phyloP scores from a whole-genome alignment of 768 basidiomycete species.

The Kwoniella dendrophila region DNA sequence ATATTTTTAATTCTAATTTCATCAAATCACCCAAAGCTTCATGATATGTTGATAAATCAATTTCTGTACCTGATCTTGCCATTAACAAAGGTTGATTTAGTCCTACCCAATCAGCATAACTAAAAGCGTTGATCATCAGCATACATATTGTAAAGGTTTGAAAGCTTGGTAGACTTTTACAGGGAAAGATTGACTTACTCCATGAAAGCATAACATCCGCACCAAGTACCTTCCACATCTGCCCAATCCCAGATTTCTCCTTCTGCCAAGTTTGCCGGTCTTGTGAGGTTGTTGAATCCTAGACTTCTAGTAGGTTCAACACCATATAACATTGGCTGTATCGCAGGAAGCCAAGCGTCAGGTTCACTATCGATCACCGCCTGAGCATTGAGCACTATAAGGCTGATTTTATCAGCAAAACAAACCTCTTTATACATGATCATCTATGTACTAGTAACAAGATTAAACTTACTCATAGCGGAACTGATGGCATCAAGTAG shows the following conservation, averaged over 20 bases:
- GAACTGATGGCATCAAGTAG: constrained; percentile 46
- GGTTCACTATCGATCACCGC: constrained; percentile 37
- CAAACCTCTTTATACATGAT: neutral
- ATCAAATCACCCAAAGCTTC: constrained; percentile 50
- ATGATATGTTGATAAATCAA: constrained; percentile 41
- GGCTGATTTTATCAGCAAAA: no score
- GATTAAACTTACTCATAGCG: constrained; percentile 46
- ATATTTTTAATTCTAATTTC: constrained; percentile 35
- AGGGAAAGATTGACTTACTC: constrained; percentile 40
- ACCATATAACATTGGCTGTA: constrained; percentile 40
- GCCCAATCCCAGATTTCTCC: constrained; percentile 52
- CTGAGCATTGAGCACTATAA: constrained; percentile 30
- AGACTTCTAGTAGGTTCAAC: constrained; percentile 40
- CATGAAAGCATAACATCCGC: constrained; percentile 54
- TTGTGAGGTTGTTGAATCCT: constrained; percentile 33
- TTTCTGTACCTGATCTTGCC: no score
- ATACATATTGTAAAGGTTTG: neutral
- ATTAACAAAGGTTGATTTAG: constrained; percentile 35
- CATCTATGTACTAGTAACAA: neutral
- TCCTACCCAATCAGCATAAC: constrained; percentile 47
- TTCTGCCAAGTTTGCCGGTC: constrained; percentile 29
- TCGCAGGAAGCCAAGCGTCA: constrained; percentile 37
- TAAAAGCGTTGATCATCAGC: constrained; percentile 3
- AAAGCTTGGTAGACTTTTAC: no score
- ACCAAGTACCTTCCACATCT: constrained; percentile 46